Evolutionary conservation across 495 filamentous ascomycete species (phyloP).

Genomic region (Daldinia loculata): DNA sequence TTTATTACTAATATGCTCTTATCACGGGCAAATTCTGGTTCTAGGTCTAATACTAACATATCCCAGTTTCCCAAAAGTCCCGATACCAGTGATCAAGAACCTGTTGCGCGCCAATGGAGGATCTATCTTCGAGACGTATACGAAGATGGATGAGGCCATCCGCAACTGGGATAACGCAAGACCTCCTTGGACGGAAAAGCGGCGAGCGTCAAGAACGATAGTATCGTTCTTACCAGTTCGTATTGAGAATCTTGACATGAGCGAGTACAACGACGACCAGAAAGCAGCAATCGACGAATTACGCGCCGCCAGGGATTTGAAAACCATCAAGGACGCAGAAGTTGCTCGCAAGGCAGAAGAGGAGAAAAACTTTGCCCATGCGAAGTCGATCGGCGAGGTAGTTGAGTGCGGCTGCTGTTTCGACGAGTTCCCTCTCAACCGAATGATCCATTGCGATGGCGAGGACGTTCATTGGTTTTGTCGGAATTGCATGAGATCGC

Average conservation of each 20-base stretch:
- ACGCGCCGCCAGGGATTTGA: constrained; percentile 37
- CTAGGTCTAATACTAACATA: constrained; percentile 1
- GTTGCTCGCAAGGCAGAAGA: constrained; percentile 49
- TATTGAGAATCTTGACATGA: constrained; percentile 15
- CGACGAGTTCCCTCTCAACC: constrained; percentile 68
- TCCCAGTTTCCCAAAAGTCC: constrained; percentile 34
- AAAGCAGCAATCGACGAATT: constrained; percentile 46
- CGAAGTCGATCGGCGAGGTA: constrained; percentile 57
- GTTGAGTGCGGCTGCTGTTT: constrained; percentile 78
- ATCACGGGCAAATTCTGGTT: not conserved
- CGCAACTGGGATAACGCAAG: constrained; percentile 19
- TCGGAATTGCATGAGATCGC: constrained; percentile 66
- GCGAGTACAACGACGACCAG: constrained; percentile 1
- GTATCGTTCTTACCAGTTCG: constrained; percentile 12
- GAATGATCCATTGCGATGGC: constrained; percentile 72
- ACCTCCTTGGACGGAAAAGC: constrained; percentile 40
- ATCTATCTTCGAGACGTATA: constrained; percentile 47
- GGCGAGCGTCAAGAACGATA: constrained; percentile 10
- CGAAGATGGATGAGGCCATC: constrained; percentile 38
- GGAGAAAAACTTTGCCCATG: constrained; percentile 54
- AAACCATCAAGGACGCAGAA: constrained; percentile 27
- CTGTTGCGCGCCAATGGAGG: constrained; percentile 8
- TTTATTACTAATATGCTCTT: not conserved
- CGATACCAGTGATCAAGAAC: constrained; percentile 4
- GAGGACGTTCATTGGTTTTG: constrained; percentile 68